Percentiles rank a stretch among this genome's conserved stretches.
Evolutionary conservation across 202 grass and related monocot genomes (phyloP).

Genomic region (Carex arenaria): DNA sequence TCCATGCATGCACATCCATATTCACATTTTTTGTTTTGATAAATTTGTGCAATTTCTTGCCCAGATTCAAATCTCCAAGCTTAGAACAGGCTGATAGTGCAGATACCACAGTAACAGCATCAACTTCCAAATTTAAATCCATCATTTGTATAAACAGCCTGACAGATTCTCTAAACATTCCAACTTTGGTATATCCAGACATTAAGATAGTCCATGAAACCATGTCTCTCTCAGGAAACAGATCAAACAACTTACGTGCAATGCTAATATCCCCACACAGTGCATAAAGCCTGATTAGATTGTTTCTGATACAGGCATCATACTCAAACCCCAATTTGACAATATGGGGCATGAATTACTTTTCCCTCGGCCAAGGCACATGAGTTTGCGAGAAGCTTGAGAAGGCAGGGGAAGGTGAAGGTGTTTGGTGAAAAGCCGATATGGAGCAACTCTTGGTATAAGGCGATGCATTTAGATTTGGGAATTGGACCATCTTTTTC

Average conservation of each 20-base stretch:
- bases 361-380: background rate
- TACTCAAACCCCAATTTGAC: constrained; percentile 55
- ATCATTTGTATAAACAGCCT: constrained; percentile 37
- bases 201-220: constrained; percentile 68
- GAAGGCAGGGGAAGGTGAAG: constrained; percentile 28
- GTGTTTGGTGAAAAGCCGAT: constrained; percentile 26
- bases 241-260: constrained; percentile 18
- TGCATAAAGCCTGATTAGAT: constrained; percentile 51
- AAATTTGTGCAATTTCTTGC: constrained; percentile 37
- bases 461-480: background rate
- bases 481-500: background rate
- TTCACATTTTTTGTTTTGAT: constrained; percentile 15
- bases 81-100: constrained; percentile 53
- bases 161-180: constrained; percentile 27
- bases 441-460: constrained; percentile 1
- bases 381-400: constrained; percentile 22
- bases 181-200: constrained; percentile 32
- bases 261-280: constrained; percentile 14
- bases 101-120: constrained; percentile 43
- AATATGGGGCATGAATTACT: constrained; percentile 42
- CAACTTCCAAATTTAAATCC: constrained; percentile 10
- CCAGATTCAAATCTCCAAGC: constrained; percentile 30
- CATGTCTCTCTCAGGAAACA: constrained; percentile 35
- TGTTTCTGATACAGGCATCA: constrained; percentile 48
- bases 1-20: constrained; percentile 59